Evolutionary conservation across 805 yeast genomes (phyloP), one percentile per base, ranked within the genome.

Genomic region (Zygosaccharomyces bisporus): DNA sequence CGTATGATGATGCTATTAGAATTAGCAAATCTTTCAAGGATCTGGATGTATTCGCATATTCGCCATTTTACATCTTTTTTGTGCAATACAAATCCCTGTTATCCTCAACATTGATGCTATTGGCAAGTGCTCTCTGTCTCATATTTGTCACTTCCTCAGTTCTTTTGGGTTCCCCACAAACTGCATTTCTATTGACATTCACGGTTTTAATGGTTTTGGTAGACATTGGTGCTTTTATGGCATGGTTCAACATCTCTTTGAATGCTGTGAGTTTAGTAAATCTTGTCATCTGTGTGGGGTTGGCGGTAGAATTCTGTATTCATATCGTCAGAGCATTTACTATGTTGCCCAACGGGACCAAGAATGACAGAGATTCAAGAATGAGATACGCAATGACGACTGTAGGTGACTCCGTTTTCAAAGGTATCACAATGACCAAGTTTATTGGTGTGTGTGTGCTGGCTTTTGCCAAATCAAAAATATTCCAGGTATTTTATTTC

Each of bases 241-340:
- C 82, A 0, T 12, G 83, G 4, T 81, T 88, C 79, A 75, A 73
- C 0, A 81, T 91, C 19, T 76, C 91, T 1, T 71, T 91, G 38
- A 91, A 91, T 60, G 98, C 96, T 0, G 87, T 91, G 3, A 80
- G 91, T 47, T 70, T 93, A 49, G 98, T 93, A 14, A 91, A 91
- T 55, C 72, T 91, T 44, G 75, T 93, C 27, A 91, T 91, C n/a
- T 91, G 97, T 61, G 81, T 84, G 2, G 99, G 99, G 0, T 69
- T 91, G 29, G 90, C 93, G 2, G 96, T 93, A 27, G 99, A 93
- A 64, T 93, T 91, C 60, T 88, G 96, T 47, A 77, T 85, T 25
- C 98, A 91, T 63, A 75, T 93, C 43, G 84, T 88, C 1, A 72
- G 93, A 45, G 88, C 93, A 1, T 91, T 80, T 63, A 75, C 84